phyloP scores from a whole-genome alignment of 495 filamentous ascomycete species.

The Tetracladium setigerum region DNA sequence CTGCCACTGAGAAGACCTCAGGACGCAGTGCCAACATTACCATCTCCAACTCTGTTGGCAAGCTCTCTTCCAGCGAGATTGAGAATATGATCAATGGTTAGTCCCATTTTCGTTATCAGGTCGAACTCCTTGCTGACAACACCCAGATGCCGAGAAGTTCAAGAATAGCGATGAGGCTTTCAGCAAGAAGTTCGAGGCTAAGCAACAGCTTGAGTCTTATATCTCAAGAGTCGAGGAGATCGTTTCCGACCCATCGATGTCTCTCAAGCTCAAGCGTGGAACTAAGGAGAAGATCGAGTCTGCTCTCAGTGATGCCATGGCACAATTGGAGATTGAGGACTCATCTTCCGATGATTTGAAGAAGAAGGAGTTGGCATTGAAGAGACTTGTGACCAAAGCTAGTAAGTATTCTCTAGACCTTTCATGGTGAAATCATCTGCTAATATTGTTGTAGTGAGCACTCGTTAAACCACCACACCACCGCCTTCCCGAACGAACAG shows the following conservation, averaged over 20 bases:
- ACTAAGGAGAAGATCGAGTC: constrained; percentile 99
- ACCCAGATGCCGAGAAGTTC: constrained; percentile 82
- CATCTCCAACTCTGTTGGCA: constrained; percentile 99
- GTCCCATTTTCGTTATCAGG: constrained; percentile 16
- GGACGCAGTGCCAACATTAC: constrained; percentile 98
- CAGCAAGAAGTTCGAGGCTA: constrained; percentile 97
- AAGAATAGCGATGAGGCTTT: constrained; percentile 96
- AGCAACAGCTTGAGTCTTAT: constrained; percentile 98
- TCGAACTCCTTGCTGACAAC: constrained; percentile 8
- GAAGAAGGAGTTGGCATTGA: constrained; percentile 99
- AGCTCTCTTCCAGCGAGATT: constrained; percentile 90
- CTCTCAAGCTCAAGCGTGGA: constrained; percentile 95
- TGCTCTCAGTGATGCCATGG: constrained; percentile 80
- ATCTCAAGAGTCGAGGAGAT: constrained; percentile 99
- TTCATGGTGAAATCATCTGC: no score
- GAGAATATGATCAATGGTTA: constrained; percentile 92
- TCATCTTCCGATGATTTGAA: constrained; percentile 89
- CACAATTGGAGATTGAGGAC: constrained; percentile 80
- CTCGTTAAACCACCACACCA: constrained; percentile 8
- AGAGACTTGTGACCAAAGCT: constrained; percentile 96
- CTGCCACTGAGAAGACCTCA: constrained; percentile 97
- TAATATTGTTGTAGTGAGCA: not conserved
- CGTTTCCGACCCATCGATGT: constrained; percentile 90
- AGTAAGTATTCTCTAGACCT: constrained; percentile 6
- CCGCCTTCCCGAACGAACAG: not conserved